These are phyloP conservation scores for Stephania japonica DNA, from an alignment of 164 flowering plant species.

Conservation along the genomic window DNA sequence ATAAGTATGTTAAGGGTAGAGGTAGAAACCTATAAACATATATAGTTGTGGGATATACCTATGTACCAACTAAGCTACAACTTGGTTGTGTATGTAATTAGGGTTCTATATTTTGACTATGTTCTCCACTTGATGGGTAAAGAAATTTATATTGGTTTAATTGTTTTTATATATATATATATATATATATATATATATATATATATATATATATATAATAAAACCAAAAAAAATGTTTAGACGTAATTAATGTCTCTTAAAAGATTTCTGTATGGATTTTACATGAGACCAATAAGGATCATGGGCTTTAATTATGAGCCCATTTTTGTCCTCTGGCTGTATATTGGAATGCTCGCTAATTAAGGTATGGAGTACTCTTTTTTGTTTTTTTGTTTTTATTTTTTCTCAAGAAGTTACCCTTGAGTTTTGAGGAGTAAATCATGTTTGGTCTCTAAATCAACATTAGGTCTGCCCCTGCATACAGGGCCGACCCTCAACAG, in stretches of 20 bases:
- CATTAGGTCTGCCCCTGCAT: not conserved
- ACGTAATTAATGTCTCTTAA: not conserved
- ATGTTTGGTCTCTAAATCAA: not conserved
- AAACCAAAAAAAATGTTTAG: too few species aligned
- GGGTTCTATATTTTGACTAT: slow-evolving; percentile 28
- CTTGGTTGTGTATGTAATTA: too few species aligned
- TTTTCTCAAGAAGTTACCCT: too few species aligned
- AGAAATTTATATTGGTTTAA: slow-evolving; percentile 3
- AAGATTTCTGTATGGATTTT: not conserved
- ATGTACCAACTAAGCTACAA: too few species aligned
- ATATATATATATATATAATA: too few species aligned
- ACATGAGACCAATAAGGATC: not conserved
- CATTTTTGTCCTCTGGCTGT: not conserved
- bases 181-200: too few species aligned
- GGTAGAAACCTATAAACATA: too few species aligned
- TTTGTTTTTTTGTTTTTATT: too few species aligned
- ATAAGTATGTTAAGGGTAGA: too few species aligned
- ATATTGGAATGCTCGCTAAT: not conserved
- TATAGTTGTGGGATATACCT: too few species aligned
- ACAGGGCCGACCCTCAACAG: too few species aligned
- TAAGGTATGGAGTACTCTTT: not conserved
- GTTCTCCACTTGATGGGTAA: slow-evolving; percentile 1
- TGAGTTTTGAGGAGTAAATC: not conserved
- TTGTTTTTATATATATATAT: too few species aligned
- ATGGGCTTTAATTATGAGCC: not conserved